Conservation (phyloP, 106 monocot genomes). For the Acorus gramineus region DNA sequence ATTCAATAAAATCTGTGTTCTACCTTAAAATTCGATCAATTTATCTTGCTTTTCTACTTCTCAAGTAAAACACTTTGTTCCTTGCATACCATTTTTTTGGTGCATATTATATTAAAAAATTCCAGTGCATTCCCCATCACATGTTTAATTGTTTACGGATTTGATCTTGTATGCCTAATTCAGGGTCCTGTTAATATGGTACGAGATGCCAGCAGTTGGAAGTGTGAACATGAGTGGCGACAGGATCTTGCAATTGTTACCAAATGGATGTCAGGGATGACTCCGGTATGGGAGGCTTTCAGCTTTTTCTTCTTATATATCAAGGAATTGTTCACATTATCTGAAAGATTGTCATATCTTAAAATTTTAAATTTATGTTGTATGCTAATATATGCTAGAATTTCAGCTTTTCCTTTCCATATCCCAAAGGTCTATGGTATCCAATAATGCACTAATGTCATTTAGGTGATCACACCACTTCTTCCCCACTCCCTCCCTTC, state of each 20-base stretch:
- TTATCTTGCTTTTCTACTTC: background rate
- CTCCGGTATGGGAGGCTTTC: conserved; percentile 35
- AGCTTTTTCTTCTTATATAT: background rate
- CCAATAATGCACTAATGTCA: too few relatives aligned
- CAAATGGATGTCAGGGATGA: conserved; percentile 92
- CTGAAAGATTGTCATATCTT: too few relatives aligned
- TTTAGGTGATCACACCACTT: too few relatives aligned
- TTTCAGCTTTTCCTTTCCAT: too few relatives aligned
- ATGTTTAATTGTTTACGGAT: background rate
- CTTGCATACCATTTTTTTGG: background rate
- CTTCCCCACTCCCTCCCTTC: too few relatives aligned
- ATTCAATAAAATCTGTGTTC: background rate
- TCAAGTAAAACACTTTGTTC: background rate
- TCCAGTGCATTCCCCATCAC: background rate
- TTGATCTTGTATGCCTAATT: background rate
- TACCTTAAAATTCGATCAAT: background rate
- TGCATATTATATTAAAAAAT: background rate
- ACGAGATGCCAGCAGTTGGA: conserved; percentile 77
- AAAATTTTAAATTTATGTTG: too few relatives aligned
- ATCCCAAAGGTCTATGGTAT: too few relatives aligned
- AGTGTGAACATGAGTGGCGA: conserved; percentile 87
- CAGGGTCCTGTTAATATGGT: conserved; percentile 92
- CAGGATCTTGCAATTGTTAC: conserved; percentile 97
- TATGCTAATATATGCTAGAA: too few relatives aligned
- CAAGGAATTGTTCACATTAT: too few relatives aligned